Percentiles rank a stretch among this genome's conserved stretches.
Conservation (phyloP, 2,329 filamentous ascomycete genomes). For the Amphichorda felina region DNA sequence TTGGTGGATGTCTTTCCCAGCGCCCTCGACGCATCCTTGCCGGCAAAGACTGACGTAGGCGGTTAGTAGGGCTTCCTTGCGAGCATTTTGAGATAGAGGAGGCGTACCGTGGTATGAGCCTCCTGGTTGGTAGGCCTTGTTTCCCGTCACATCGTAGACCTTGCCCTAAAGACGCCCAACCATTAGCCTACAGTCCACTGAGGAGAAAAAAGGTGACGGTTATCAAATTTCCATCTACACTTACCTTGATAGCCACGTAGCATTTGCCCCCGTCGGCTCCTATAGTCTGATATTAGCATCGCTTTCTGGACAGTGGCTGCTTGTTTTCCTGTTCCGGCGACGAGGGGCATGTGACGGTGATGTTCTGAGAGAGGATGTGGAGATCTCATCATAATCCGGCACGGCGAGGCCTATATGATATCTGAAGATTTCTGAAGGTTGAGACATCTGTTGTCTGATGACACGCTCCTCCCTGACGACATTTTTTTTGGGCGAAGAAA, state of each 20-base stretch:
- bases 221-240: background rate
- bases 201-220: background rate
- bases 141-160: slow-evolving; percentile 88
- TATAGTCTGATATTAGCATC: slow-evolving; percentile 20
- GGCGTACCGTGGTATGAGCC: slow-evolving; percentile 72
- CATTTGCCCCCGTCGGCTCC: slow-evolving; percentile 52
- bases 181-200: too few relatives aligned
- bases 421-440: too few relatives aligned
- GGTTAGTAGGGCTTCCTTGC: too few relatives aligned
- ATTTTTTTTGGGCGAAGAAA: too few relatives aligned
- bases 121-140: slow-evolving; percentile 71
- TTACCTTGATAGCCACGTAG: slow-evolving; percentile 60
- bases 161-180: slow-evolving; percentile 56
- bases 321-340: too few relatives aligned
- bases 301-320: background rate
- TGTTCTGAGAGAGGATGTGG: too few relatives aligned
- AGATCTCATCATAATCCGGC: too few relatives aligned
- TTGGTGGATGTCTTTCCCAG: slow-evolving; percentile 81
- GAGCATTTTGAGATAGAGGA: too few relatives aligned
- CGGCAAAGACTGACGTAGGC: slow-evolving; percentile 64
- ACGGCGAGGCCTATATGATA: too few relatives aligned
- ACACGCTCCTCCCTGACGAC: too few relatives aligned
- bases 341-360: too few relatives aligned
- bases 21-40: slow-evolving; percentile 90
- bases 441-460: too few relatives aligned